Percentiles rank a stretch among this genome's conserved stretches.
phyloP scores from a whole-genome alignment of 2,329 filamentous ascomycete genomes.

The Fusarium solani-melongenae region DNA sequence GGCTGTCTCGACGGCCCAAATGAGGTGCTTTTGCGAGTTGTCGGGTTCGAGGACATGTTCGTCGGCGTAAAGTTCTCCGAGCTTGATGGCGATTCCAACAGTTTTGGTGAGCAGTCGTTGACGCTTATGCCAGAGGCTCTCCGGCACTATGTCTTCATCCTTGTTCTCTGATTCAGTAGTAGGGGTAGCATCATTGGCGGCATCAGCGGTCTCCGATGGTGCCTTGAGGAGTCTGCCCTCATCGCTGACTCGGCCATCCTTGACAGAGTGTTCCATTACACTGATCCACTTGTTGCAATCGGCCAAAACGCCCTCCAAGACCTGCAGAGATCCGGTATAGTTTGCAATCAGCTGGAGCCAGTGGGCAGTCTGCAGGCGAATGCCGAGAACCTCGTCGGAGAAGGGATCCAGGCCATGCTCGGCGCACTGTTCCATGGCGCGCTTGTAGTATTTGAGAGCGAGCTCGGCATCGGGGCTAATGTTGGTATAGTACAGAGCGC shows the following conservation, averaged over 20 bases:
- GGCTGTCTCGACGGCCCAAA: slow-evolving; percentile 84
- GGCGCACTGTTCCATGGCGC: slow-evolving; percentile 78
- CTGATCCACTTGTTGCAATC: slow-evolving; percentile 75
- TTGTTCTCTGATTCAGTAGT: slow-evolving; percentile 35
- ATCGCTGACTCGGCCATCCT: slow-evolving; percentile 58
- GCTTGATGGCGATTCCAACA: slow-evolving; percentile 82
- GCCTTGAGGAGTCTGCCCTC: slow-evolving; percentile 48
- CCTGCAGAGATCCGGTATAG: slow-evolving; percentile 76
- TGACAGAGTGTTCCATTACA: slow-evolving; percentile 61
- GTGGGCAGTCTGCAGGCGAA: slow-evolving; percentile 83
- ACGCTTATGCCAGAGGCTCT: slow-evolving; percentile 67
- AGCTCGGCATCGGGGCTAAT: slow-evolving; percentile 77
- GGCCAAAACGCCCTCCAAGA: slow-evolving; percentile 79
- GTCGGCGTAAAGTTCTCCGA: slow-evolving; percentile 84
- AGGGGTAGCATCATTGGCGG: slow-evolving; percentile 3
- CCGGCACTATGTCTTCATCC: slow-evolving; percentile 46
- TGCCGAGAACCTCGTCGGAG: slow-evolving; percentile 89
- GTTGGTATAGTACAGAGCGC: slow-evolving; percentile 88
- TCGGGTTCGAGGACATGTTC: slow-evolving; percentile 80
- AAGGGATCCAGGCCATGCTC: slow-evolving; percentile 86
- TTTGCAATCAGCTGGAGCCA: slow-evolving; percentile 83
- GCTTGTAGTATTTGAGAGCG: slow-evolving; percentile 85
- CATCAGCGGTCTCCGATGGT: slow-evolving; percentile 14
- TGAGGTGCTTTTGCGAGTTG: slow-evolving; percentile 76
- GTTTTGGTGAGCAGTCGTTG: slow-evolving; percentile 78